Percentiles rank a stretch among this genome's conserved stretches.
These are phyloP conservation scores for Neurospora tetrasperma DNA, from an alignment of 495 filamentous ascomycete genomes.

Conservation along the genomic window DNA sequence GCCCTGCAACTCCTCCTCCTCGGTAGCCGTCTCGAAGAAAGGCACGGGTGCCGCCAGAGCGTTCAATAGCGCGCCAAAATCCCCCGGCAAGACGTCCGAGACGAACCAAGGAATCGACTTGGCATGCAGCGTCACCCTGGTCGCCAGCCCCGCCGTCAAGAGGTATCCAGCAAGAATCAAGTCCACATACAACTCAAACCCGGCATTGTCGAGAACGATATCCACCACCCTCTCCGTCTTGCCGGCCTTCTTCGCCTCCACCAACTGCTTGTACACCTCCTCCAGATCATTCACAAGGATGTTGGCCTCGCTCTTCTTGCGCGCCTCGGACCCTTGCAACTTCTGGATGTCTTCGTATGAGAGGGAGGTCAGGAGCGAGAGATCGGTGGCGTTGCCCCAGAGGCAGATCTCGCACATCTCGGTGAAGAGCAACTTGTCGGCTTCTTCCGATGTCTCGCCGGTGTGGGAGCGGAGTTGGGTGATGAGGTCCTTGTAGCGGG, in stretches of 20 bases:
- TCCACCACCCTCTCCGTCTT: constrained; percentile 60
- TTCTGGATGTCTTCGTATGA: constrained; percentile 96
- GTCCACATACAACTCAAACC: constrained; percentile 94
- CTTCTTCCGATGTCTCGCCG: constrained; percentile 42
- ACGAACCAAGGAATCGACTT: constrained; percentile 98
- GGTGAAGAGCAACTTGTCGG: constrained; percentile 66
- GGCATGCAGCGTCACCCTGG: constrained; percentile 78
- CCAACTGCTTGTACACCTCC: constrained; percentile 59
- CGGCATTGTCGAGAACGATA: constrained; percentile 91
- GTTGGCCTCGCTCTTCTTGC: constrained; percentile 76
- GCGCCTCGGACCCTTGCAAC: constrained; percentile 76
- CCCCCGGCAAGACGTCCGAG: constrained; percentile 77
- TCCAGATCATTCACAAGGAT: constrained; percentile 79
- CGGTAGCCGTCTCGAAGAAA: constrained; percentile 65
- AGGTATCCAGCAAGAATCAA: constrained; percentile 85
- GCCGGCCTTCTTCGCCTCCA: constrained; percentile 50
- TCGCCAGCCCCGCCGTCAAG: constrained; percentile 69
- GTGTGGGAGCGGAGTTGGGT: constrained; percentile 45
- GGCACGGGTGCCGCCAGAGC: constrained; percentile 60
- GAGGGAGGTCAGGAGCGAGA: constrained; percentile 80
- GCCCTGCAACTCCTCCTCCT: constrained; percentile 49
- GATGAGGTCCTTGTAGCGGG: constrained; percentile 70
- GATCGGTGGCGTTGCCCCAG: constrained; percentile 95
- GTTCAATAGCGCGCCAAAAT: constrained; percentile 70
- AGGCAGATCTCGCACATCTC: constrained; percentile 97